A percentile compares a stretch with the other conserved stretches of the same genome.
Evolutionary conservation across 1,284 basidiomycete species (phyloP).

Genomic region (Apiotrichum porosum): DNA sequence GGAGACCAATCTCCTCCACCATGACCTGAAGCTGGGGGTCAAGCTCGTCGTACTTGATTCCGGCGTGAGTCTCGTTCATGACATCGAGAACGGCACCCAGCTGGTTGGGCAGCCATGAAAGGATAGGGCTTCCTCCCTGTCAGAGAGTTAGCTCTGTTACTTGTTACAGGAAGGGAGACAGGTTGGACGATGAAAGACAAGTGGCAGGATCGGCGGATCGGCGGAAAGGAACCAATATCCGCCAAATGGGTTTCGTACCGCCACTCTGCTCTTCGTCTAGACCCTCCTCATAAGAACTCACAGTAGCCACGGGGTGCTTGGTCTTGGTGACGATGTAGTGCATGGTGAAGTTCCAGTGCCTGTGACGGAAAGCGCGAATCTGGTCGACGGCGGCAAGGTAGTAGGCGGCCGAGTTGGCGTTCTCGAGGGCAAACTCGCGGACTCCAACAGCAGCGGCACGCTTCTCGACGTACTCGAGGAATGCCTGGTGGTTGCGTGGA

Average conservation of each 20-base stretch:
- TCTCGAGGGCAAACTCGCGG: constrained; percentile 13
- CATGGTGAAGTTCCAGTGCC: constrained; percentile 15
- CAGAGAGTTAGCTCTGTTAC: no score
- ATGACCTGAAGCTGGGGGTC: constrained; percentile 8
- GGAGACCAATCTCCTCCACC: constrained; percentile 17
- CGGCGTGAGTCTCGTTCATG: constrained; percentile 11
- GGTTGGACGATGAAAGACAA: no score
- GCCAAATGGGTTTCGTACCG: no score
- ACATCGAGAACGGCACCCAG: constrained; percentile 13
- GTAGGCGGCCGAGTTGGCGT: constrained; percentile 11
- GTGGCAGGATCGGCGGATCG: no score
- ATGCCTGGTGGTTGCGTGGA: constrained; percentile 19
- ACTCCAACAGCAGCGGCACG: constrained; percentile 12
- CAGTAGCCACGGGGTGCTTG: constrained; percentile 18
- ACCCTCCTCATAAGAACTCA: no score
- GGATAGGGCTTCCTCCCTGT: constrained; percentile 15
- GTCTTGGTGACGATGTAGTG: constrained; percentile 13
- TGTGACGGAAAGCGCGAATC: constrained; percentile 21
- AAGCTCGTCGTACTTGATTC: constrained; percentile 13
- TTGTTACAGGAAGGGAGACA: no score
- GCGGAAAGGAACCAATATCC: no score
- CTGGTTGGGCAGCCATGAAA: constrained; percentile 21
- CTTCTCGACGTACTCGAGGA: constrained; percentile 19
- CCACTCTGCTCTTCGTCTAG: no score
- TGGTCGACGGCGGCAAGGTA: constrained; percentile 22